phyloP scores from a whole-genome alignment of 306 rosid genomes.

The Citrullus amarus region DNA sequence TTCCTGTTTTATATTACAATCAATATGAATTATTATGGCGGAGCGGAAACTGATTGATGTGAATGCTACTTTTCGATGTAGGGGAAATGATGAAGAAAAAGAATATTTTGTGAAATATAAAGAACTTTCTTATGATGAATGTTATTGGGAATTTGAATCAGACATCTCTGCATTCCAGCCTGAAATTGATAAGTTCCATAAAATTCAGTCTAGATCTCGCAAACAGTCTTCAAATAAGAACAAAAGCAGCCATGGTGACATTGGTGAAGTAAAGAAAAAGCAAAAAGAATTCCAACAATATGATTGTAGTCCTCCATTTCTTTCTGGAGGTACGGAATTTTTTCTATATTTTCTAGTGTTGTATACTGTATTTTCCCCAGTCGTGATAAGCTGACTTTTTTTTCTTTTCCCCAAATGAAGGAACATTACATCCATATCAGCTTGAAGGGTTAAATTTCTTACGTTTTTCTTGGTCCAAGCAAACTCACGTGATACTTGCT shows the following conservation, averaged over 20 bases:
- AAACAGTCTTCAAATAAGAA: slow-evolving; percentile 50
- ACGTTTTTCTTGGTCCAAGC: slow-evolving; percentile 97
- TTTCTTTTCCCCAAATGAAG: slow-evolving; percentile 27
- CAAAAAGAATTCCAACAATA: slow-evolving; percentile 89
- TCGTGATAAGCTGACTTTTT: slow-evolving; percentile 2
- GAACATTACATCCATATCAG: slow-evolving; percentile 90
- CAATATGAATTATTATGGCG: slow-evolving; percentile 9
- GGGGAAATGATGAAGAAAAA: slow-evolving; percentile 64
- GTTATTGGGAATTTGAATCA: slow-evolving; percentile 83
- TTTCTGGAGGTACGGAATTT: slow-evolving; percentile 53
- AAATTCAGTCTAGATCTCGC: slow-evolving; percentile 51
- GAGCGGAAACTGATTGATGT: slow-evolving; percentile 15
- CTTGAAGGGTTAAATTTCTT: slow-evolving; percentile 98
- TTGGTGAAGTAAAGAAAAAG: slow-evolving; percentile 43
- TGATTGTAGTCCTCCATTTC: slow-evolving; percentile 76
- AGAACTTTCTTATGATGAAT: slow-evolving; percentile 91
- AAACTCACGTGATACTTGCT: slow-evolving; percentile 96
- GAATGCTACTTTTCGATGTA: slow-evolving; percentile 20
- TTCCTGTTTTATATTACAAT: not conserved
- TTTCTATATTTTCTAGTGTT: slow-evolving; percentile 9
- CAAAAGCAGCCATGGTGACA: slow-evolving; percentile 40
- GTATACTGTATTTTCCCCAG: not conserved
- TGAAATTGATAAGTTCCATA: slow-evolving; percentile 75
- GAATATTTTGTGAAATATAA: slow-evolving; percentile 93
- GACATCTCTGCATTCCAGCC: slow-evolving; percentile 93